Conservation (phyloP, 352 stramenopile genomes). For the Aphanomyces invadans region DNA sequence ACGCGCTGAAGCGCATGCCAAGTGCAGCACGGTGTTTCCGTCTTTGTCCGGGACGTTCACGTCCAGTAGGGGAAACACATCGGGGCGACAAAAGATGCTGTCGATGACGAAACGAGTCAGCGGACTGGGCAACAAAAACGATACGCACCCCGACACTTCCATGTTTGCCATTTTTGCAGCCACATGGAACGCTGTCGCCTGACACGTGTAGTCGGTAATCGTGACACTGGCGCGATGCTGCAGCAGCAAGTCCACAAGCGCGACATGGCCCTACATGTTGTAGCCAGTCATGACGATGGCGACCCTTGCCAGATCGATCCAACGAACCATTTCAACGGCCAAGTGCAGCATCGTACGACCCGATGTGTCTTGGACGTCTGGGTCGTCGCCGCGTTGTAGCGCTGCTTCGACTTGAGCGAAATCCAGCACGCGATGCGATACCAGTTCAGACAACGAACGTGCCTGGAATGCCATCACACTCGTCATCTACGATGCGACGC, state of each 20-base stretch:
- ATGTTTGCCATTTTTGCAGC: conserved; percentile 48
- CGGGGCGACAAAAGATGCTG: conserved; percentile 66
- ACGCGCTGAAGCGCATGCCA: conserved; percentile 35
- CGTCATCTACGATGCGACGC: too few relatives aligned
- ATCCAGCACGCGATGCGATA: background rate
- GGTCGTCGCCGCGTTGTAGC: background rate
- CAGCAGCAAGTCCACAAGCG: conserved; percentile 15
- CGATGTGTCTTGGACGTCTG: conserved; percentile 5
- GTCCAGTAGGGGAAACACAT: conserved; percentile 61
- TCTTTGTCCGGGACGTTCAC: conserved; percentile 57
- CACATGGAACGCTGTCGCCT: conserved; percentile 49
- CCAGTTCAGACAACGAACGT: background rate
- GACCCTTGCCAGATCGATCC: background rate
- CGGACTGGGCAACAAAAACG: conserved; percentile 20
- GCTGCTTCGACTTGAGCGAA: background rate
- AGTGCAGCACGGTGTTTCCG: conserved; percentile 60
- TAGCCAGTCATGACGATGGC: background rate
- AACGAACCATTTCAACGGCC: conserved; percentile 9
- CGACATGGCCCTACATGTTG: background rate
- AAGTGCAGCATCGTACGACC: conserved; percentile 19
- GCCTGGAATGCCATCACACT: background rate
- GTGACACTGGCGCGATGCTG: conserved; percentile 1
- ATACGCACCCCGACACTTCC: conserved; percentile 33
- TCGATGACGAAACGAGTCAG: background rate
- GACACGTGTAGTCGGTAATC: conserved; percentile 11